Evolutionary conservation across 2,329 filamentous ascomycete genomes (phyloP), one percentile per base, ranked within the genome.

Genomic region (Fusarium transvaalense): DNA sequence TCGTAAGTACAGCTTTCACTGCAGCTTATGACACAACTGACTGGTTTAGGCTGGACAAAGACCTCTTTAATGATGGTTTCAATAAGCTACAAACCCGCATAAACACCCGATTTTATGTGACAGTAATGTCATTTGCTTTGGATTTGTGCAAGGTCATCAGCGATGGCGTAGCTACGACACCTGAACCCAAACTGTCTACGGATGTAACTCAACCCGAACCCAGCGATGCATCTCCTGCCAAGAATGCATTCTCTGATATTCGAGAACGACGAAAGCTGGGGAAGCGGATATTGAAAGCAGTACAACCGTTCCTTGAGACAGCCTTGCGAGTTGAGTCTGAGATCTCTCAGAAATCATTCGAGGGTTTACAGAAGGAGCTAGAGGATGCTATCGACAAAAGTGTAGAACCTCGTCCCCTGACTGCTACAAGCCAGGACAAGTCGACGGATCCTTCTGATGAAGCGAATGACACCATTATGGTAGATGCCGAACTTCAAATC

Each of bases 201-300:
- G 66, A 76, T 23, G 69, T 74, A 8, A 69, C 77, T 38, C 73
- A 73, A n/a, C 65, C 69, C 42, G 80, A 81, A 34, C 65, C 74
- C 8, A 79, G 74, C 71, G 86, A 77, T 82, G 84, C 53, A 77
- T 91, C 75, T 68, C 83, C 73, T 71, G 81, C 68, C 67, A 89
- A 82, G 78, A 82, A 79, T 74, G 84, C 77, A 74, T 89, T 81
- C 78, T 82, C 80, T 61, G 93, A 97, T 73, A 88, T 93, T 63
- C 92, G 92, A 60, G 92, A 97, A 71, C 89, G 92, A 64, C 92
- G 92, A 74, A 92, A 91, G 71, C 82, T 97, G n/a, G 93, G 92
- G 25, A 97, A 97, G 79, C 89, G 94, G 27, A 97, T 97, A 64
- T 86, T 97, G 69, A 97, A 93, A 77, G 88, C 90, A 1, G 86